A percentile compares a stretch with the other conserved stretches of the same genome.
These are phyloP conservation scores for Bipolaris sorokiniana DNA, from an alignment of 2,329 filamentous ascomycete species.

Conservation along the genomic window DNA sequence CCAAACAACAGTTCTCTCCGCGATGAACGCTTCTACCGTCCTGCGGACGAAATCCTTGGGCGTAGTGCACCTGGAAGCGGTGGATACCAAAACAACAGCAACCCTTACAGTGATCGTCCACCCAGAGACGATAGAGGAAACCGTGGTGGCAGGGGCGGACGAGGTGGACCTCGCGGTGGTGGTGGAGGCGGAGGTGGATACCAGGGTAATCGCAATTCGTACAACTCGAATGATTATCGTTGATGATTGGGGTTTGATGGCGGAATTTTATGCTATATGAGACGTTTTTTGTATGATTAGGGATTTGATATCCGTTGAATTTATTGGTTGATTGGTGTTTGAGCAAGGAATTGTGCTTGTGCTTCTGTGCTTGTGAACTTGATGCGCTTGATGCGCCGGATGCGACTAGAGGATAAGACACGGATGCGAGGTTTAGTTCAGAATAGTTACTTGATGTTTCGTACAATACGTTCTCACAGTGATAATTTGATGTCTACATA, in stretches of 20 bases:
- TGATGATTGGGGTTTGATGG: neutral
- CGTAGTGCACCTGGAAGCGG: slow-evolving; percentile 30
- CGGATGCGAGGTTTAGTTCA: too few relatives aligned
- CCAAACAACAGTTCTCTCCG: slow-evolving; percentile 30
- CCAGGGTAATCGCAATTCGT: slow-evolving; percentile 18
- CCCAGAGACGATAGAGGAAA: slow-evolving; percentile 24
- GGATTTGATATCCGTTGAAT: slow-evolving; percentile 1
- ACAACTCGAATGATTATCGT: slow-evolving; percentile 29
- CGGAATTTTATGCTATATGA: neutral
- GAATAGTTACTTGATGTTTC: too few relatives aligned
- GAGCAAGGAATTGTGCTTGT: too few relatives aligned
- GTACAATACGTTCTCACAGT: too few relatives aligned
- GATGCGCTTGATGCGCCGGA: too few relatives aligned
- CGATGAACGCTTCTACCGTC: slow-evolving; percentile 34
- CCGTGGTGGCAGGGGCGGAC: slow-evolving; percentile 31
- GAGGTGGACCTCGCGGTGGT: slow-evolving; percentile 36
- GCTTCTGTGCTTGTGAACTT: too few relatives aligned
- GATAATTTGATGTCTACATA: too few relatives aligned
- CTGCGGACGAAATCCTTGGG: slow-evolving; percentile 33
- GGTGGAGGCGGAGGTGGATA: slow-evolving; percentile 29
- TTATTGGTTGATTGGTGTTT: too few relatives aligned
- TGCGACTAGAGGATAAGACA: too few relatives aligned
- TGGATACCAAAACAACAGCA: slow-evolving; percentile 29
- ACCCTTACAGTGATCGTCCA: slow-evolving; percentile 29
- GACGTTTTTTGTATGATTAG: slow-evolving; percentile 4